Evolutionary conservation across 768 basidiomycete species (phyloP), one percentile per base, ranked within the genome.

Genomic region (Grammothele lineata): DNA sequence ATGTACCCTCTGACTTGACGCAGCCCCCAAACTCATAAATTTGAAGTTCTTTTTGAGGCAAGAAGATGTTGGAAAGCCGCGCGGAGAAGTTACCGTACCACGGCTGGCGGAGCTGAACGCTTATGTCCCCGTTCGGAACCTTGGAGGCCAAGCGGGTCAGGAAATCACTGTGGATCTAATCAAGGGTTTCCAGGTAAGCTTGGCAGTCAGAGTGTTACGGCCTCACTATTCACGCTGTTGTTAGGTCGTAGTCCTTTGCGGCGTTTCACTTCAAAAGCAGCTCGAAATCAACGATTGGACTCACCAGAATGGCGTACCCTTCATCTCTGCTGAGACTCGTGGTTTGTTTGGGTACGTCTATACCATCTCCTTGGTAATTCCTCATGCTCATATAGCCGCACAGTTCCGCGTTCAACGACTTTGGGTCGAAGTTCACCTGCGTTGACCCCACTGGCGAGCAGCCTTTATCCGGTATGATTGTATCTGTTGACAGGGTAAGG

Each of bases 361-460:
- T 7, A 44, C n/a, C n/a, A n/a, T n/a, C n/a, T n/a, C n/a, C n/a
- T n/a, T n/a, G n/a, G n/a, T n/a, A n/a, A n/a, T n/a, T n/a, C n/a
- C n/a, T n/a, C n/a, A n/a, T n/a, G n/a, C n/a, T n/a, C n/a, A 23
- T 34, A 22, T 25, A 40, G 19, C 8, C n/a, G 23, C 12, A 30
- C 60, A 96, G 94, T 12, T 85, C 89, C 49, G 85, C 86, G 12
- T 99, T 99, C 76, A 95, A 90, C 64, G 96, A 99, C 67, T 98
- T 99, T 57, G 96, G 96, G 5, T 68, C 83, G 21, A 91, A 90
- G 65, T 99, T 98, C 62, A 85, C 91, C 14, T 94, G 92, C 56
- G 89, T 96, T 21, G 96, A 99, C 62, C 85, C 92, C n/a, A 94
- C 90, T n/a, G 96, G 96, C 15, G 96, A 98, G 68, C 85, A 92